Base-by-base conservation (phyloP, 768 basidiomycete species). In the Infundibulicybe gibba region DNA sequence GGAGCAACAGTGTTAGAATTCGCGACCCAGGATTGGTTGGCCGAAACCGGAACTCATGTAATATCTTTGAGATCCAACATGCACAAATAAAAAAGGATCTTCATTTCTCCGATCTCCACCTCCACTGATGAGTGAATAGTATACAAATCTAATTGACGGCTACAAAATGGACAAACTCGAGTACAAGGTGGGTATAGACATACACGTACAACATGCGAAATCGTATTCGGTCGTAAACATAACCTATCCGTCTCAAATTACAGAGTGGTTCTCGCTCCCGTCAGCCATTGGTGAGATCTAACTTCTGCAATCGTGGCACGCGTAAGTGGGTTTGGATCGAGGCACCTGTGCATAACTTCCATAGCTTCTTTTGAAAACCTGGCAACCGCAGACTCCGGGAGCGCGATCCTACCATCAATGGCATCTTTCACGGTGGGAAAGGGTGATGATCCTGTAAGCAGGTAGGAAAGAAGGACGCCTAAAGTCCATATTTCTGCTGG, bases 401-500 rank as follows among this genome's bases (percentile, higher is more conserved):
- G 69, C 43, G 75, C 63, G 17, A 90, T 77, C 13, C 67, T 76
- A 8, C 87, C 88, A 11, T 80, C 74, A 20, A 83, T 72, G n/a
- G 87, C 85, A 57, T 90, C 86, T 57, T 83, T 79, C 53, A 87
- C 86, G 14, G 88, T 89, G 40, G 91, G 90, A 63, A 98, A 99
- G 2, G 94, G 94, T 14, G 95, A 88, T 49, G 87, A 75, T 3
- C 95, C 95, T 15, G 92, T 94, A 43, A 99, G 79, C 46, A 99
- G 77, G 62, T 93, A 97, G 40, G 92, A 95, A 55, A 99, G 83
- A 46, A 99, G 80, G 31, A 98, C 90, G 14, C 95, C 95, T 17
- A 97, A 80, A 6, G 89, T 91, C 95, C 95, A 99, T 38, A 98
- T 81, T 63, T 99, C 95, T 19, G 92, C 93, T 33, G 94, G 94